These are phyloP conservation scores for Chlorencoelia australis DNA, from an alignment of 2,329 filamentous ascomycete genomes.

Conservation along the genomic window DNA sequence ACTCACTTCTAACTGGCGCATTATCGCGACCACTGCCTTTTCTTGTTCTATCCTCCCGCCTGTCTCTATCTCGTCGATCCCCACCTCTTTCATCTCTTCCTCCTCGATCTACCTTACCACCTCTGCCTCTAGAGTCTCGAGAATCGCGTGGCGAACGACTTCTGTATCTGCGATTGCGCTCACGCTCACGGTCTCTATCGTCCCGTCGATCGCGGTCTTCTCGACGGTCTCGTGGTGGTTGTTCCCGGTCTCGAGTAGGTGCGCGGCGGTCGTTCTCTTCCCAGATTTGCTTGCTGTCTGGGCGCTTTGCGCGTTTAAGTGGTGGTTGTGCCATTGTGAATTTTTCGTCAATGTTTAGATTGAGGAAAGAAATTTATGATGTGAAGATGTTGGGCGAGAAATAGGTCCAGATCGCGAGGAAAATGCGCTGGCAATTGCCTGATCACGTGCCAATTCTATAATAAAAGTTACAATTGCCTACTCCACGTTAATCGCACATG, in stretches of 20 bases:
- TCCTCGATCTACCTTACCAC: conserved; percentile 30
- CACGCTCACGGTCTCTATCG: conserved; percentile 24
- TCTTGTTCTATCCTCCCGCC: conserved; percentile 14
- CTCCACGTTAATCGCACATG: no score
- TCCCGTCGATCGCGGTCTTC: conserved; percentile 27
- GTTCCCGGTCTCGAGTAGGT: conserved; percentile 28
- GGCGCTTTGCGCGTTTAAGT: conserved; percentile 37
- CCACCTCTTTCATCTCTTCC: conserved; percentile 17
- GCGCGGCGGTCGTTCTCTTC: conserved; percentile 35
- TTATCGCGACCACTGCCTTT: conserved; percentile 18
- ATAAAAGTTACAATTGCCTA: no score
- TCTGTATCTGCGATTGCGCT: conserved; percentile 28
- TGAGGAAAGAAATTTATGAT: no score
- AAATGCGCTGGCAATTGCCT: no score
- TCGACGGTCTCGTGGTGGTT: conserved; percentile 28
- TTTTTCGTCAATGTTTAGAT: no score
- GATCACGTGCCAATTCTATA: no score
- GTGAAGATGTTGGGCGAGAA: no score
- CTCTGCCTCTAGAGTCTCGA: conserved; percentile 13
- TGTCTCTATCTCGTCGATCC: conserved; percentile 9
- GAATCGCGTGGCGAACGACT: conserved; percentile 22
- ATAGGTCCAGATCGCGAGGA: no score
- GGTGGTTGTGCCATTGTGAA: conserved; percentile 41
- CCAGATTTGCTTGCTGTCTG: conserved; percentile 53
- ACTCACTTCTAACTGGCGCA: conserved; percentile 8